Percentiles rank a stretch among this genome's conserved stretches.
These are phyloP conservation scores for Daldinia sp. DNA, from an alignment of 2,329 filamentous ascomycete genomes.

Conservation along the genomic window DNA sequence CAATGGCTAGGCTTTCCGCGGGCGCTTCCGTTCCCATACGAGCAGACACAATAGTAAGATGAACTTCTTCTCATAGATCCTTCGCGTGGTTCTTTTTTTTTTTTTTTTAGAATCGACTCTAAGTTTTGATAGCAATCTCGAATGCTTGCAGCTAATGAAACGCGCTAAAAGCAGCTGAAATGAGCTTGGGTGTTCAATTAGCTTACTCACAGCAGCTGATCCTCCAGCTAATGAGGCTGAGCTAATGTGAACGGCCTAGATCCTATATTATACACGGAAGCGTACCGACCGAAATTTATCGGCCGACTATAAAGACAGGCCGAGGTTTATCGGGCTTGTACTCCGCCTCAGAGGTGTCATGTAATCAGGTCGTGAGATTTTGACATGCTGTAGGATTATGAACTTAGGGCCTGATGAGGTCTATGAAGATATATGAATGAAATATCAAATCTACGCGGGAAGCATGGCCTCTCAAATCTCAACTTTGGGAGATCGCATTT, in stretches of 20 bases:
- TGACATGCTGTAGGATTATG: background rate
- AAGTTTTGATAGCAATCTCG: background rate
- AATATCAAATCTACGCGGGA: conserved; percentile 8
- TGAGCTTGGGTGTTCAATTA: background rate
- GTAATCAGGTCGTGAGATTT: conserved; percentile 3
- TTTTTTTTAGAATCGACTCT: conserved; percentile 8
- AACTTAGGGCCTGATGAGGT: background rate
- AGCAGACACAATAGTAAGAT: background rate
- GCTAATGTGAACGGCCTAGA: background rate
- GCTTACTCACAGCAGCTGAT: conserved; percentile 1
- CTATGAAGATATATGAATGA: conserved; percentile 10
- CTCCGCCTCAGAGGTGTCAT: background rate
- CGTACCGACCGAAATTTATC: conserved; percentile 11
- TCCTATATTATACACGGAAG: background rate
- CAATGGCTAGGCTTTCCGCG: background rate
- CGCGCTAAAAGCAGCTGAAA: background rate
- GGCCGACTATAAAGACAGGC: conserved; percentile 2
- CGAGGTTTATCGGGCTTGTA: conserved; percentile 4
- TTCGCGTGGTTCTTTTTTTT: conserved; percentile 8
- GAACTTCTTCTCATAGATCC: background rate
- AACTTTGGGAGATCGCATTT: background rate
- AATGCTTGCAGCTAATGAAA: background rate
- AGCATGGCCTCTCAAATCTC: background rate
- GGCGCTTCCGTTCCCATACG: background rate
- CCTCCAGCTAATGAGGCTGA: conserved; percentile 9